Evolutionary conservation across 208 protist species (phyloP), one percentile per base, ranked within the genome.

Genomic region (Leishmania gerbilli): DNA sequence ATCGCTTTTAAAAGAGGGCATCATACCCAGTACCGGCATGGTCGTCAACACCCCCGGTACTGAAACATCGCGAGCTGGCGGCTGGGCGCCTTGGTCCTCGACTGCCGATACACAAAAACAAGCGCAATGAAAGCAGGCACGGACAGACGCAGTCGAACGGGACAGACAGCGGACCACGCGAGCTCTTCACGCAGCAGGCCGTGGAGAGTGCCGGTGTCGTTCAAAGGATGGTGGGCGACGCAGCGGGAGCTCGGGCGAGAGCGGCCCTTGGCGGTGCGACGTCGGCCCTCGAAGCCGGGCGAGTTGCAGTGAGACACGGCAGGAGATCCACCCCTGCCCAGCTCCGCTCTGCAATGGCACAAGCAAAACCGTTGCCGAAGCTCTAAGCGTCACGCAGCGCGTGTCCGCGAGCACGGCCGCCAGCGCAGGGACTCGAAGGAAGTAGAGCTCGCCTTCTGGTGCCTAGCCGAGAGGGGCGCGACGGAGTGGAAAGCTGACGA

Each of bases 391-490:
- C 11, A 80, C 64, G 21, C 74, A 71, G 15, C 77, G 68, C 79
- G 56, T 75, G 68, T 76, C 74, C 4, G 84, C 76, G 56, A 90
- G 90, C 8, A 90, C 76, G 0, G 88, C 74, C 42, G 83, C 85
- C 49, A 80, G 67, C 3, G 86, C 58, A 15, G 60, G 49, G 24
- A 79, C 68, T 0, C 86, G 86, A 2, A 93, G 34, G 13, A 87
- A 72, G 55, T 78, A 85, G 74, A 93, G 82, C 74, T 84, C 79
- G n/a, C 84, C 84, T 71, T 93, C 88, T 31, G 74, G 87, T 3
- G 88, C 90, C 88, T 84, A 93, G n/a, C 74, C 71, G 24, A 88
- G 75, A 15, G 76, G 51, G 24, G 62, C 65, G 34, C 60, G 21
- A 2, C 80, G 77, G 13, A 89, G n/a, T 8, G 49, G 68, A 74